phyloP scores from a whole-genome alignment of 2,329 filamentous ascomycete species.

The Dryadomyces quercivorus region DNA sequence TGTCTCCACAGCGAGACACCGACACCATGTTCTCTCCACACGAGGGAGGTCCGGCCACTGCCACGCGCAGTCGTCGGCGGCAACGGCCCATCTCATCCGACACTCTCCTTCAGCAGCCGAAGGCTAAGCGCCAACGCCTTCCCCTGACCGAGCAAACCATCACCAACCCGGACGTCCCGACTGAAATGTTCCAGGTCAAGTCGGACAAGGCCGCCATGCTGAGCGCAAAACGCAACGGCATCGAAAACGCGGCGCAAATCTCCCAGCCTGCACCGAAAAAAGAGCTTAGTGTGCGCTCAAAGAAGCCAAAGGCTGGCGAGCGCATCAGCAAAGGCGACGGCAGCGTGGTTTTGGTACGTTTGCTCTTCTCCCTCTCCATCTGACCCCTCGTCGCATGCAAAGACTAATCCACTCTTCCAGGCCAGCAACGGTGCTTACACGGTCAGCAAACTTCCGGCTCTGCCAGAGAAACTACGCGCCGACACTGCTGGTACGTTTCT shows the following conservation, averaged over 20 bases:
- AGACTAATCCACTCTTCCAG: slow-evolving; percentile 26
- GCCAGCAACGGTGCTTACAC: slow-evolving; percentile 76
- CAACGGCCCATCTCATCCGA: slow-evolving; percentile 47
- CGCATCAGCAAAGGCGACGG: slow-evolving; percentile 55
- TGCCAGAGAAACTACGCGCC: slow-evolving; percentile 64
- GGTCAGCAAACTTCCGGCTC: slow-evolving; percentile 70
- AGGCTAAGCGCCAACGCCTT: slow-evolving; percentile 50
- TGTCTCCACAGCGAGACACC: background rate
- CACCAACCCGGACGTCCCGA: slow-evolving; percentile 34
- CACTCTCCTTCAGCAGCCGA: slow-evolving; percentile 42
- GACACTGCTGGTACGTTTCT: slow-evolving; percentile 48
- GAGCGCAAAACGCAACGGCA: slow-evolving; percentile 32
- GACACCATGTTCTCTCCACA: slow-evolving; percentile 44
- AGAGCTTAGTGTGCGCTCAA: slow-evolving; percentile 48
- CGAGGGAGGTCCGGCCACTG: slow-evolving; percentile 40
- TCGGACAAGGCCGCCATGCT: slow-evolving; percentile 34
- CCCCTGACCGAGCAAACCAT: slow-evolving; percentile 46
- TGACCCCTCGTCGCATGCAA: background rate
- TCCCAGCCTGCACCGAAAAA: slow-evolving; percentile 25
- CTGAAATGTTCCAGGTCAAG: slow-evolving; percentile 46
- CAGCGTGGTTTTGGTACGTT: slow-evolving; percentile 47
- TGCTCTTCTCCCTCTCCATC: background rate
- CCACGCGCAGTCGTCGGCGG: slow-evolving; percentile 48
- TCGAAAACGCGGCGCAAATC: slow-evolving; percentile 25
- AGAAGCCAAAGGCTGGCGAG: slow-evolving; percentile 51